Conservation (phyloP, 2,329 filamentous ascomycete species). For the Fusarium redolens region DNA sequence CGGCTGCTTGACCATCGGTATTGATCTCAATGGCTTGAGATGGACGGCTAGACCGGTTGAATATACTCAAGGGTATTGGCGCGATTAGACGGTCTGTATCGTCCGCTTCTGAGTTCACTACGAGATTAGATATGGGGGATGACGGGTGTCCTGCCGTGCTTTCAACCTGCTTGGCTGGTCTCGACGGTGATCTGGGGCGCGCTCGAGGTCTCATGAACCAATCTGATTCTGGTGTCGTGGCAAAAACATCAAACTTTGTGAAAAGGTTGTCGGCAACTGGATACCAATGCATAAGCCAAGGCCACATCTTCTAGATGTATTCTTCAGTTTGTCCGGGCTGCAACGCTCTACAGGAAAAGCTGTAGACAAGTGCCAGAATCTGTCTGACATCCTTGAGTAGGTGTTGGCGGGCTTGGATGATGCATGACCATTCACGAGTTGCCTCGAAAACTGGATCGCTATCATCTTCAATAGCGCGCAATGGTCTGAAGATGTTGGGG, state of each 20-base stretch:
- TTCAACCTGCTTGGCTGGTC: neutral
- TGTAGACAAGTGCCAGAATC: slow-evolving; percentile 48
- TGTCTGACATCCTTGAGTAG: slow-evolving; percentile 48
- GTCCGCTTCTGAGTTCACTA: slow-evolving; percentile 1
- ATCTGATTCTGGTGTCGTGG: slow-evolving; percentile 36
- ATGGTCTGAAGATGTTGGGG: slow-evolving; percentile 34
- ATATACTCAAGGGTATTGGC: neutral
- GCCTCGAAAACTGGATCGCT: slow-evolving; percentile 43
- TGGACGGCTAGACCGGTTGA: neutral
- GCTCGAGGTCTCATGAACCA: slow-evolving; percentile 43
- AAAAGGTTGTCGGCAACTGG: slow-evolving; percentile 43
- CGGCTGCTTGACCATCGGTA: neutral
- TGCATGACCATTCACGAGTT: slow-evolving; percentile 49
- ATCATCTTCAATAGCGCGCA: slow-evolving; percentile 36
- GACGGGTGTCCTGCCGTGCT: neutral
- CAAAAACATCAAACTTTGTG: slow-evolving; percentile 13
- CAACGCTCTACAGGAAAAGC: slow-evolving; percentile 48
- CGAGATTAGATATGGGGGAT: neutral
- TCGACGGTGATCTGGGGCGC: neutral
- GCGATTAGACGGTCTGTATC: neutral
- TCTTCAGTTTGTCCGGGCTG: slow-evolving; percentile 20
- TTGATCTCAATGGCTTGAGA: neutral
- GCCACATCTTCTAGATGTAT: slow-evolving; percentile 39
- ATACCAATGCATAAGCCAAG: slow-evolving; percentile 48
- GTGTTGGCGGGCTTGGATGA: slow-evolving; percentile 32